Percentiles rank a stretch among this genome's conserved stretches.
These are phyloP conservation scores for Emergomyces orientalis DNA, from an alignment of 2,329 filamentous ascomycete species.

Conservation along the genomic window DNA sequence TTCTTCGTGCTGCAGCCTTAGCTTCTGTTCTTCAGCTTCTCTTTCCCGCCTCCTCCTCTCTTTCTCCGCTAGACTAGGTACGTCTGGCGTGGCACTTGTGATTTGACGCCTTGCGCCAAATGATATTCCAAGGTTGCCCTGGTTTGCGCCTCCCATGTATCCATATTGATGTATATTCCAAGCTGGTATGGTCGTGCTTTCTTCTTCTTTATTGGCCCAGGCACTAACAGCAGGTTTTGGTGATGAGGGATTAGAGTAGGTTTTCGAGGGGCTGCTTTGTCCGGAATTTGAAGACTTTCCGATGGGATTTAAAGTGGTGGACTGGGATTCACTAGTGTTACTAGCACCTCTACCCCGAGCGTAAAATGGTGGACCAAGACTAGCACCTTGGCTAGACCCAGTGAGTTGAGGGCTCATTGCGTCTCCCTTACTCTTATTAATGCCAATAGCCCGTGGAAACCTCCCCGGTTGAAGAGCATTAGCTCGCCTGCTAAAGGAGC, in stretches of 20 bases:
- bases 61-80: constrained; percentile 77
- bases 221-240: constrained; percentile 56
- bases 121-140: constrained; percentile 86
- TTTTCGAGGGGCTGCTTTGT: constrained; percentile 55
- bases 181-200: constrained; percentile 71
- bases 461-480: constrained; percentile 61
- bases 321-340: constrained; percentile 42
- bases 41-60: constrained; percentile 56
- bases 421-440: constrained; percentile 52
- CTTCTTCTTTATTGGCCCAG: constrained; percentile 81
- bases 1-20: constrained; percentile 44
- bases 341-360: constrained; percentile 41
- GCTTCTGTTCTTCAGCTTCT: constrained; percentile 46
- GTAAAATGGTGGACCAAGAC: constrained; percentile 33
- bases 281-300: constrained; percentile 36
- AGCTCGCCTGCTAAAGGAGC: constrained; percentile 82
- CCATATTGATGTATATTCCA: constrained; percentile 99
- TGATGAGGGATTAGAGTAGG: constrained; percentile 42
- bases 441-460: constrained; percentile 69
- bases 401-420: constrained; percentile 59
- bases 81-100: constrained; percentile 66
- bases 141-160: constrained; percentile 94
- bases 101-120: constrained; percentile 92
- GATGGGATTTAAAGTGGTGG: constrained; percentile 37
- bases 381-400: constrained; percentile 46